These are phyloP conservation scores for Globisporangium okanoganense DNA, from an alignment of 352 stramenopile genomes.

Conservation along the genomic window DNA sequence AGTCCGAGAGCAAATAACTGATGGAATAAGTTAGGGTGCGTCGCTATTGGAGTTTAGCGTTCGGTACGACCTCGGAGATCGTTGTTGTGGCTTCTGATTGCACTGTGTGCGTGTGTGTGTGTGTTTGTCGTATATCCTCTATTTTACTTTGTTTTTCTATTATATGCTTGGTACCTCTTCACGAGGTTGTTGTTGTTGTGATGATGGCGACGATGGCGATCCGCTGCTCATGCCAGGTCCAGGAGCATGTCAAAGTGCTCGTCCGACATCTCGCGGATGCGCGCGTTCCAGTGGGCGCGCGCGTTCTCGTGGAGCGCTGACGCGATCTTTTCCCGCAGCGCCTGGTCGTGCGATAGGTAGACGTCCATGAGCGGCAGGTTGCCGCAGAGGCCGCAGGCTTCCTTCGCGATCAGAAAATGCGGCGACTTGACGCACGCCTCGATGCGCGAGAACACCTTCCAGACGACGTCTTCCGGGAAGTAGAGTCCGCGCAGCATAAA, in stretches of 20 bases:
- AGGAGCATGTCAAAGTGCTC: slow-evolving; percentile 80
- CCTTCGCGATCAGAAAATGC: slow-evolving; percentile 71
- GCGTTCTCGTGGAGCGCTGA: slow-evolving; percentile 65
- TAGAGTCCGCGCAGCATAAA: slow-evolving; percentile 58
- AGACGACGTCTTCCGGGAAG: slow-evolving; percentile 43
- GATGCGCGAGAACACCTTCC: slow-evolving; percentile 47
- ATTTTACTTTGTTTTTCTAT: slow-evolving; percentile 11
- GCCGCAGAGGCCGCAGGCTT: slow-evolving; percentile 56
- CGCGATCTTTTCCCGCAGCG: slow-evolving; percentile 54
- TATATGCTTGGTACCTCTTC: neutral
- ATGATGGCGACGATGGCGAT: too few species aligned
- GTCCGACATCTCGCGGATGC: slow-evolving; percentile 74
- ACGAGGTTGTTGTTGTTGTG: neutral
- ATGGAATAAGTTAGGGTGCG: slow-evolving; percentile 5
- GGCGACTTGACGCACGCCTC: slow-evolving; percentile 51
- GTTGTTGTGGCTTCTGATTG: neutral
- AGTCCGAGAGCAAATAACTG: neutral
- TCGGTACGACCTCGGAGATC: slow-evolving; percentile 2
- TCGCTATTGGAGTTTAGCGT: slow-evolving; percentile 1
- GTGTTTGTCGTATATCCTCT: slow-evolving; percentile 7
- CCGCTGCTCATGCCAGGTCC: slow-evolving; percentile 65
- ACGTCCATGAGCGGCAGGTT: slow-evolving; percentile 71
- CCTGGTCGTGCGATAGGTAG: slow-evolving; percentile 53
- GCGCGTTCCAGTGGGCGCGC: slow-evolving; percentile 66
- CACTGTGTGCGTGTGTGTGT: neutral